A percentile compares a stretch with the other conserved stretches of the same genome.
Evolutionary conservation across 2,329 filamentous ascomycete genomes (phyloP).

Genomic region (Phialocephala subalpina): DNA sequence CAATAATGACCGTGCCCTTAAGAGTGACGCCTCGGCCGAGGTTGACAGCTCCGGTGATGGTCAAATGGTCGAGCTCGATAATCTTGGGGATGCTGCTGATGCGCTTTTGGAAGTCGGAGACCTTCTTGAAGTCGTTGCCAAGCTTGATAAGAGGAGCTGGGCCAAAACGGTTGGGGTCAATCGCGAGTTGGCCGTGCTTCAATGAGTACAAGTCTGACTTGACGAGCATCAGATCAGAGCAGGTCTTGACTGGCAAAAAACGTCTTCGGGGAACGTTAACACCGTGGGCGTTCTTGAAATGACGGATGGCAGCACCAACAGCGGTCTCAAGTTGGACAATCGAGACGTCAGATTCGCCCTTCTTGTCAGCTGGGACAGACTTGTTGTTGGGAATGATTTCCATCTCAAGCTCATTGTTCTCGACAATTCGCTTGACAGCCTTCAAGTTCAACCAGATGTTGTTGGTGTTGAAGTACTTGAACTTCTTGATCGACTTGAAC

Average conservation of each 20-base stretch:
- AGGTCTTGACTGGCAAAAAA: conserved; percentile 99
- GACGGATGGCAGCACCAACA: conserved; percentile 96
- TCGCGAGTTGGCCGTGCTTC: conserved; percentile 97
- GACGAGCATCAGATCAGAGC: conserved; percentile 98
- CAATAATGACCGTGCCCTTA: conserved; percentile 99
- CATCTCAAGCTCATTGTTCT: conserved; percentile 98
- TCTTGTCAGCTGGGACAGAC: conserved; percentile 98
- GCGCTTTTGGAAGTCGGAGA: conserved; percentile 92
- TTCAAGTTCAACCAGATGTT: conserved; percentile 99
- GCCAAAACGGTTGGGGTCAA: conserved; percentile 95
- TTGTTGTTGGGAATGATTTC: conserved; percentile 99
- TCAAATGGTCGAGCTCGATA: conserved; percentile 91
- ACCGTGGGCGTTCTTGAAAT: conserved; percentile 98
- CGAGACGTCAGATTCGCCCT: conserved; percentile 97
- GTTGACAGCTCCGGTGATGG: conserved; percentile 97
- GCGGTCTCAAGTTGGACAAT: conserved; percentile 99
- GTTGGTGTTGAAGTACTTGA: conserved; percentile 99
- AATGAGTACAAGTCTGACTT: conserved; percentile 99
- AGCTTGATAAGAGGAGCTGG: conserved; percentile 99
- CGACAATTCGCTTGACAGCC: conserved; percentile 97
- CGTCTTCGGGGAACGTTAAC: conserved; percentile 97
- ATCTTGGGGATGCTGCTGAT: conserved; percentile 91
- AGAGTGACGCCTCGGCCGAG: conserved; percentile 93
- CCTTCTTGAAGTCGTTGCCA: conserved; percentile 99
- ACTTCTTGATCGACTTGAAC: conserved; percentile 99